These are phyloP conservation scores for Nidula microcarpa DNA, from an alignment of 768 basidiomycete species.

Conservation along the genomic window DNA sequence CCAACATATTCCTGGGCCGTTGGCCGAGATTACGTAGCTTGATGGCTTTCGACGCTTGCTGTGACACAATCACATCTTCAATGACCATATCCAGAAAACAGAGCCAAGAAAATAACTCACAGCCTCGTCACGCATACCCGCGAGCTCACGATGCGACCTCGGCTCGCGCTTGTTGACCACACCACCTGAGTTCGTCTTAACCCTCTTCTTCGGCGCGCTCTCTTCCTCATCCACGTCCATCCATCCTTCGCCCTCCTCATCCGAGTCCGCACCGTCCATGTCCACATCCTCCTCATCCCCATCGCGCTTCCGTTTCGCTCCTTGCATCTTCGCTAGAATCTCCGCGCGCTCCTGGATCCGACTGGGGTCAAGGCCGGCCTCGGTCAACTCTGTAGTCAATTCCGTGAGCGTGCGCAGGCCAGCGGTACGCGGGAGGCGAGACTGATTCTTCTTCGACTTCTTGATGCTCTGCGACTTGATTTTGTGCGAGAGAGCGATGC, in stretches of 20 bases:
- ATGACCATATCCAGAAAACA: slow-evolving; percentile 2
- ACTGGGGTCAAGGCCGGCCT: slow-evolving; percentile 86
- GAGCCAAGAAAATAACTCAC: slow-evolving; percentile 35
- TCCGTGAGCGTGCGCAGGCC: slow-evolving; percentile 69
- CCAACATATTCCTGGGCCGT: slow-evolving; percentile 81
- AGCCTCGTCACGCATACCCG: slow-evolving; percentile 74
- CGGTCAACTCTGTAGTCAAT: slow-evolving; percentile 77
- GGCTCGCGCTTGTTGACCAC: slow-evolving; percentile 54
- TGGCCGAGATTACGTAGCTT: slow-evolving; percentile 86
- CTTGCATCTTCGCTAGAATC: slow-evolving; percentile 70
- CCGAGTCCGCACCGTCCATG: slow-evolving; percentile 61
- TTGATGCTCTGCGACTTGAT: slow-evolving; percentile 74
- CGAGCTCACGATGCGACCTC: slow-evolving; percentile 67
- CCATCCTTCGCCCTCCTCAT: slow-evolving; percentile 35
- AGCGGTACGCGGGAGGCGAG: slow-evolving; percentile 75
- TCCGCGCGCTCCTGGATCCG: slow-evolving; percentile 86
- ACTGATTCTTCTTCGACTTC: slow-evolving; percentile 83
- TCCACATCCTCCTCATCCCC: slow-evolving; percentile 48
- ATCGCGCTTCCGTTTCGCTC: slow-evolving; percentile 69
- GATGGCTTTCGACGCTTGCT: slow-evolving; percentile 81
- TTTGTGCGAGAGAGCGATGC: slow-evolving; percentile 59
- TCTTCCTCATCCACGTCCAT: slow-evolving; percentile 57
- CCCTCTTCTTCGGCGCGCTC: slow-evolving; percentile 52
- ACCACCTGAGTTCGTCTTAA: slow-evolving; percentile 59
- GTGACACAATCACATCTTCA: slow-evolving; percentile 6